These are phyloP conservation scores for Zizania latifolia DNA, from an alignment of 176 grass and related monocot genomes.

Conservation along the genomic window DNA sequence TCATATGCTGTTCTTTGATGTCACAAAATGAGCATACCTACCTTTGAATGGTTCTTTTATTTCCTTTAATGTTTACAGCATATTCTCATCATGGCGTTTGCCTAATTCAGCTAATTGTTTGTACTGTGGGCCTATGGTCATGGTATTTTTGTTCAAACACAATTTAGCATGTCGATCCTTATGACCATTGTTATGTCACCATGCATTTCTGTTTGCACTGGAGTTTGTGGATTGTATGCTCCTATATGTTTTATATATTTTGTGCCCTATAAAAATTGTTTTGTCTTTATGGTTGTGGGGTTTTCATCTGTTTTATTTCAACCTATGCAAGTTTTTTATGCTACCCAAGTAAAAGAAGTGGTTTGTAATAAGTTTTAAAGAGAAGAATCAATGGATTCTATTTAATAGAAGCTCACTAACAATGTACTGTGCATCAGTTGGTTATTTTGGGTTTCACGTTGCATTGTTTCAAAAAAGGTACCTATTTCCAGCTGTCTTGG, in stretches of 20 bases:
- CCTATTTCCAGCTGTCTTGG: background rate
- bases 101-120: background rate
- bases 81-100: background rate
- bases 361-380: no score
- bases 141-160: background rate
- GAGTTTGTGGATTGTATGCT: background rate
- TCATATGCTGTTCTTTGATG: background rate
- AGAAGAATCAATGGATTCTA: no score
- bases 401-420: background rate
- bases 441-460: background rate
- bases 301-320: background rate
- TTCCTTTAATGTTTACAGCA: background rate
- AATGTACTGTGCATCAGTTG: background rate
- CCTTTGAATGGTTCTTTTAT: background rate
- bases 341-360: no score
- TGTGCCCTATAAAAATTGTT: background rate
- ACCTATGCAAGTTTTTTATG: background rate
- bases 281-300: background rate
- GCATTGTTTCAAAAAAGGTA: background rate
- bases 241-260: conserved; percentile 15
- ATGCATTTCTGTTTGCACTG: background rate
- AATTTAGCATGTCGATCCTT: background rate
- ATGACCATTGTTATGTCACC: background rate
- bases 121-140: background rate
- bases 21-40: background rate